These are phyloP conservation scores for Beauveria caledonica DNA, from an alignment of 2,329 filamentous ascomycete genomes.

Conservation along the genomic window DNA sequence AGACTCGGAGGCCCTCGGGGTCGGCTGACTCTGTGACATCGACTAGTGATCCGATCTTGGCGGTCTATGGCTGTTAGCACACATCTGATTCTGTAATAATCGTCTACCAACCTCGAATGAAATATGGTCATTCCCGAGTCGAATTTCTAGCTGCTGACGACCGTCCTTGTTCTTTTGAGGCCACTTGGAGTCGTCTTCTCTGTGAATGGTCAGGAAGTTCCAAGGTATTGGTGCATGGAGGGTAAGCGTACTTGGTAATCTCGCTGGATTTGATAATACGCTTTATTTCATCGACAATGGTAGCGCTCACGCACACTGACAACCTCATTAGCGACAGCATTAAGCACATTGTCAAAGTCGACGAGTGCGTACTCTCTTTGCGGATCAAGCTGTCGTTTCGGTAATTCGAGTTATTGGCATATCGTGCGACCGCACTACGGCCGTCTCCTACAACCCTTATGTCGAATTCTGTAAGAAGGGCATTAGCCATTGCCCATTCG, in stretches of 20 bases:
- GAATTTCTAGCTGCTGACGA: conserved; percentile 90
- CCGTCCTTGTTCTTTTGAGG: conserved; percentile 99
- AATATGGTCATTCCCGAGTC: conserved; percentile 89
- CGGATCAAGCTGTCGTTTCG: conserved; percentile 96
- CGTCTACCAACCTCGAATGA: conserved; percentile 72
- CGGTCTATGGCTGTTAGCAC: conserved; percentile 54
- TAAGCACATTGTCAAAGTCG: neutral
- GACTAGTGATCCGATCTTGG: conserved; percentile 93
- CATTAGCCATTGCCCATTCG: conserved; percentile 6
- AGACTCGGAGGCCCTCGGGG: conserved; percentile 90
- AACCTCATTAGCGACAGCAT: neutral
- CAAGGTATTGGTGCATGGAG: neutral
- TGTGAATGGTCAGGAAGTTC: conserved; percentile 26
- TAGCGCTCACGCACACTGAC: conserved; percentile 88
- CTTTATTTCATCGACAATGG: conserved; percentile 89
- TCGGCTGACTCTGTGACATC: conserved; percentile 95
- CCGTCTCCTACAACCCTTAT: conserved; percentile 89
- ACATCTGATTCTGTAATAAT: neutral
- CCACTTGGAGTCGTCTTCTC: conserved; percentile 98
- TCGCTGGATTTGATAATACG: conserved; percentile 95
- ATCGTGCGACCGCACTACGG: conserved; percentile 84
- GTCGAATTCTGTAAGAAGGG: conserved; percentile 68
- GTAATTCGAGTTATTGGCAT: conserved; percentile 99
- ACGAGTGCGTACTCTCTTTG: conserved; percentile 81
- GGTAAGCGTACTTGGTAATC: conserved; percentile 72